phyloP scores from a whole-genome alignment of 805 yeast genomes.

The Debaryomyces prosopidis region DNA sequence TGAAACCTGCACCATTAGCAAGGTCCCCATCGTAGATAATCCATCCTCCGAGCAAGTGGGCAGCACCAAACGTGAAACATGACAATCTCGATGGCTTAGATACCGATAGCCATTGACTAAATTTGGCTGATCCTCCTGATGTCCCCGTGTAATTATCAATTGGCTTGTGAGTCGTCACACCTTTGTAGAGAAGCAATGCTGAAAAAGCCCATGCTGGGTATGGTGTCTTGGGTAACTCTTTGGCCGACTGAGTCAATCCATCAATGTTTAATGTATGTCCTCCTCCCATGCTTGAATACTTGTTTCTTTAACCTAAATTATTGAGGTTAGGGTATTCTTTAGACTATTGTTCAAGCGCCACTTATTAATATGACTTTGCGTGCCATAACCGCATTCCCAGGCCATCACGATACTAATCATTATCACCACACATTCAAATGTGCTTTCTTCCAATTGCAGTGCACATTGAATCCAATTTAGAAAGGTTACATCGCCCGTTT shows the following conservation, averaged over 20 bases:
- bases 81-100: conserved; percentile 39
- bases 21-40: conserved; percentile 77
- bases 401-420: neutral
- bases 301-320: too few species aligned
- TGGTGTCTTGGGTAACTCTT: conserved; percentile 13
- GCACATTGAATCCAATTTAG: neutral
- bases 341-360: neutral
- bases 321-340: too few species aligned
- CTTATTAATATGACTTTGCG: neutral
- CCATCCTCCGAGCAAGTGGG: conserved; percentile 67
- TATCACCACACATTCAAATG: too few species aligned
- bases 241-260: neutral
- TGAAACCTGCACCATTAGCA: conserved; percentile 77
- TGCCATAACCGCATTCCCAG: neutral
- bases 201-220: conserved; percentile 22
- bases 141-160: conserved; percentile 12
- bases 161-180: conserved; percentile 12
- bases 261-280: too few species aligned
- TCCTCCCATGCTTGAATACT: too few species aligned
- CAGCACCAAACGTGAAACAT: conserved; percentile 59
- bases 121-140: conserved; percentile 19
- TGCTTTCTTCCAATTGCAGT: neutral
- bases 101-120: conserved; percentile 16
- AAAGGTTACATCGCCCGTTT: neutral
- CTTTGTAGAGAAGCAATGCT: conserved; percentile 15